A percentile compares a stretch with the other conserved stretches of the same genome.
These are phyloP conservation scores for Sporisorium sorghi DNA, from an alignment of 1,284 basidiomycete genomes.

Conservation along the genomic window DNA sequence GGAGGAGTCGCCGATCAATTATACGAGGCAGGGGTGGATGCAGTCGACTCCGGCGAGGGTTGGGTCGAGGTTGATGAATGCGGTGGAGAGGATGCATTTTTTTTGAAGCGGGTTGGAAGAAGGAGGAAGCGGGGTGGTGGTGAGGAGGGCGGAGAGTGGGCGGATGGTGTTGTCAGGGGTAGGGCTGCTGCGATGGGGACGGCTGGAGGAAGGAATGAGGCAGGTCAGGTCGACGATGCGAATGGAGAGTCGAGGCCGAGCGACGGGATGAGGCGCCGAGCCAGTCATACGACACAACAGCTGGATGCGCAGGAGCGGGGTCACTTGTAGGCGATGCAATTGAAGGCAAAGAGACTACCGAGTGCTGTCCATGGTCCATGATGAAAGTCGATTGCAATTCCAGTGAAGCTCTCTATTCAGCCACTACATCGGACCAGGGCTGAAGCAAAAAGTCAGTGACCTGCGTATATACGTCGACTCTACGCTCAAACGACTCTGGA, in stretches of 20 bases:
- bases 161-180: too few relatives aligned
- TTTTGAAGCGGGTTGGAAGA: too few relatives aligned
- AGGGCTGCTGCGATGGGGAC: background rate
- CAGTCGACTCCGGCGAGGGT: constrained; percentile 32
- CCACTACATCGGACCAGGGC: too few relatives aligned
- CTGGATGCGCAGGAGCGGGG: constrained; percentile 33
- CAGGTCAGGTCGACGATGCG: background rate
- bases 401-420: too few relatives aligned
- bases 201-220: background rate
- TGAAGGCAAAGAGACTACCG: too few relatives aligned
- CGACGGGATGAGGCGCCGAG: constrained; percentile 4
- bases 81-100: constrained; percentile 17
- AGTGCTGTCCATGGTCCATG: too few relatives aligned
- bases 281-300: constrained; percentile 15
- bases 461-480: constrained; percentile 34
- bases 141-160: background rate
- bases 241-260: background rate
- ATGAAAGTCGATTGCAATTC: too few relatives aligned
- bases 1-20: constrained; percentile 65
- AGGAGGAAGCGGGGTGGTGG: background rate
- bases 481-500: constrained; percentile 37
- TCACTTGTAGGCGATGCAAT: background rate
- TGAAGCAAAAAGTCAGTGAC: constrained; percentile 64
- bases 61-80: constrained; percentile 18
- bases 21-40: constrained; percentile 32